Evolutionary conservation across 352 stramenopile genomes (phyloP), one percentile per base, ranked within the genome.

Genomic region (Globisporangium nagaii): DNA sequence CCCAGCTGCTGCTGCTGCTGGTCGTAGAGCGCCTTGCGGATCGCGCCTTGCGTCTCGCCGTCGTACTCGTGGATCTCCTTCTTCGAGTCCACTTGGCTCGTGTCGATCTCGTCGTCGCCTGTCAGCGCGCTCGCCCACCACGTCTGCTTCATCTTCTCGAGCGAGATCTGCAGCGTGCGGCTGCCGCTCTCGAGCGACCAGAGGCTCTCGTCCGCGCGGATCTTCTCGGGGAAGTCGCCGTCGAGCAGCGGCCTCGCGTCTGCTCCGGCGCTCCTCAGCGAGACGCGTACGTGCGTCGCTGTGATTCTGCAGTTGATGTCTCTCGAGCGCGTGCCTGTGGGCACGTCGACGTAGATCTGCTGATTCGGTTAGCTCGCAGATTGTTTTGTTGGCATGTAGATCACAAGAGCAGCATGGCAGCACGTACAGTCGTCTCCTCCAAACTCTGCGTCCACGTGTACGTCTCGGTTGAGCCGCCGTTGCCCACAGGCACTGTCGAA

Each of bases 391-490:
- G 9, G 32, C 24, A 31, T n/a, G n/a, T n/a, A 22, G 1, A 22
- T 9, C 37, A 56, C 27, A 37, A 15, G 19, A 54, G 15, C 35
- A 57, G 15, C 24, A 44, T 22, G 37, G 3, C 3, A 34, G 17
- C 10, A 61, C 71, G 32, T 60, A 99, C 80, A 50, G 71, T 93
- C 4, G 99, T 62, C 60, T 99, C 97, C 8, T 95, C 74, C 22
- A 99, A 77, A 4, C 88, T 98, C 73, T 99, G 97, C n/a, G 96
- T 99, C 96, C 96, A 99, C 17, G 87, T 81, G 73, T 99, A 99
- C 45, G 90, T 84, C 24, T 79, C 73, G 6, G 83, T 88, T 15
- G 64, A 60, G 5, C 86, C 90, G 12, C 93, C 93, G 55, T 98
- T 99, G 11, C 86, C 95, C 15, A 88, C 63, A 24, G 95, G 87